A percentile compares a stretch with the other conserved stretches of the same genome.
These are phyloP conservation scores for Medakamo hakoo DNA, from an alignment of 139 green algal genomes.

Conservation along the genomic window DNA sequence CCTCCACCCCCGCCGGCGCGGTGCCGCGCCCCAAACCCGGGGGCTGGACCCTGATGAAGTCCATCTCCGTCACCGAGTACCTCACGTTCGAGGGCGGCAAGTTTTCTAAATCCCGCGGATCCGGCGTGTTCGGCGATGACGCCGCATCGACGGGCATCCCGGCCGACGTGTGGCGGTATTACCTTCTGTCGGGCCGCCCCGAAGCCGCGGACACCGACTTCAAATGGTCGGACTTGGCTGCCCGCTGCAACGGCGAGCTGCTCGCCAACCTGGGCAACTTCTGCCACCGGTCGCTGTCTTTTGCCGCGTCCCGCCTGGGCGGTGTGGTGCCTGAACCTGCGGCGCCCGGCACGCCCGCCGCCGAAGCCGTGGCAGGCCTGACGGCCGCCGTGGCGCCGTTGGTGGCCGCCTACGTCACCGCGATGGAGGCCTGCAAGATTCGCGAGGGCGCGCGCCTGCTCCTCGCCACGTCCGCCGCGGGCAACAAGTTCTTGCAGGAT, in stretches of 20 bases:
- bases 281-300: constrained; percentile 61
- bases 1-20: neutral
- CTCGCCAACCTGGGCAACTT: constrained; percentile 90
- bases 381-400: constrained; percentile 28
- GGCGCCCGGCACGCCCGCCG: constrained; percentile 6
- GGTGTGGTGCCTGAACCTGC: constrained; percentile 7
- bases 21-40: neutral
- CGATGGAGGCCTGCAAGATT: constrained; percentile 61
- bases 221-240: constrained; percentile 79
- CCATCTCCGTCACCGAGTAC: constrained; percentile 94
- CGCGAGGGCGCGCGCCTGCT: constrained; percentile 40
- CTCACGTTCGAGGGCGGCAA: constrained; percentile 96
- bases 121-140: constrained; percentile 90
- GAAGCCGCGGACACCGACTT: constrained; percentile 65
- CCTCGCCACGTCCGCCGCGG: constrained; percentile 49
- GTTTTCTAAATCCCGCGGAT: constrained; percentile 88
- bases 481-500: constrained; percentile 73
- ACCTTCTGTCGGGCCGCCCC: constrained; percentile 74
- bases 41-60: constrained; percentile 96
- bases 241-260: constrained; percentile 84
- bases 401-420: constrained; percentile 53
- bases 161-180: constrained; percentile 84
- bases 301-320: constrained; percentile 32
- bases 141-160: constrained; percentile 70
- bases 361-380: constrained; percentile 27